Conservation (phyloP, 495 filamentous ascomycete genomes). For the Articulospora tetracladia region DNA sequence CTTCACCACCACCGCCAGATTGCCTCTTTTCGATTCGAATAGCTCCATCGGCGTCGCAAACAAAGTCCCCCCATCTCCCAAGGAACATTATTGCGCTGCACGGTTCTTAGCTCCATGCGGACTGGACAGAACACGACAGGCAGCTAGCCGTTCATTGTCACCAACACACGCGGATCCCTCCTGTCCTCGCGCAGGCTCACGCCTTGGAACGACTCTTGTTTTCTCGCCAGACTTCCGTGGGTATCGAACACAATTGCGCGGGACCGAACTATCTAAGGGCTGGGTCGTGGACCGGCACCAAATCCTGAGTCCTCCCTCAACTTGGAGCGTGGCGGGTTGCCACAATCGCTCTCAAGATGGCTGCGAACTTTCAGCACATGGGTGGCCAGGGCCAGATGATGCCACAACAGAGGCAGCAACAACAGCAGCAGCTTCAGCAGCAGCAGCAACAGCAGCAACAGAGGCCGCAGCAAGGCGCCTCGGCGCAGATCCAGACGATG, state of each 20-base stretch:
- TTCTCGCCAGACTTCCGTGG: neutral
- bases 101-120: slow-evolving; percentile 22
- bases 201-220: neutral
- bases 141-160: slow-evolving; percentile 23
- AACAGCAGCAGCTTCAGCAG: slow-evolving; percentile 6
- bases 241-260: neutral
- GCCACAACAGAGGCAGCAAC: slow-evolving; percentile 16
- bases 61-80: slow-evolving; percentile 5
- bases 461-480: neutral
- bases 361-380: slow-evolving; percentile 25
- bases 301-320: slow-evolving; percentile 10
- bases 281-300: slow-evolving; percentile 15
- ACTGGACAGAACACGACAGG: slow-evolving; percentile 15
- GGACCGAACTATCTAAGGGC: neutral
- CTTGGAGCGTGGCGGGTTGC: slow-evolving; percentile 20
- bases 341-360: slow-evolving; percentile 20
- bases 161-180: slow-evolving; percentile 5
- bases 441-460: slow-evolving; percentile 17
- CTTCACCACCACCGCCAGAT: neutral
- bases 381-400: slow-evolving; percentile 21
- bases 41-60: slow-evolving; percentile 18
- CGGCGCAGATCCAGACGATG: slow-evolving; percentile 15
- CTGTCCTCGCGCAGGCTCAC: neutral
- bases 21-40: slow-evolving; percentile 4
- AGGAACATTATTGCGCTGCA: slow-evolving; percentile 17